Percentiles rank a stretch among this genome's conserved stretches.
phyloP scores from a whole-genome alignment of 2,329 filamentous ascomycete genomes.

The Orbilia javanica region DNA sequence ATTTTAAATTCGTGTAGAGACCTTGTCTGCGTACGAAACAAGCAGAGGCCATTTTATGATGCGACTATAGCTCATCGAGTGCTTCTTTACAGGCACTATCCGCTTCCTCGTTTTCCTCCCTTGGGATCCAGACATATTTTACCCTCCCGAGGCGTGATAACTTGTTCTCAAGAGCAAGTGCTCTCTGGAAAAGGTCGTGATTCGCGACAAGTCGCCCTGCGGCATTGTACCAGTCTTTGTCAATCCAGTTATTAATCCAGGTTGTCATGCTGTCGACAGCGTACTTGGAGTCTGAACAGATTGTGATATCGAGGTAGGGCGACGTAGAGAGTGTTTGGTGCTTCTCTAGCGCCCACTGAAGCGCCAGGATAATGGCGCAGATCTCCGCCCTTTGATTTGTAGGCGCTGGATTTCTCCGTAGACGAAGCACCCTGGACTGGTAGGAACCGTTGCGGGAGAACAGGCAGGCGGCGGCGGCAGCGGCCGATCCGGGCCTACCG shows the following conservation, averaged over 20 bases:
- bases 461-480: conserved; percentile 63
- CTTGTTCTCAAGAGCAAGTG: conserved; percentile 61
- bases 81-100: conserved; percentile 63
- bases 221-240: conserved; percentile 64
- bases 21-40: no score
- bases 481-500: conserved; percentile 61
- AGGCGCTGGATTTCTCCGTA: conserved; percentile 48
- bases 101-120: conserved; percentile 63
- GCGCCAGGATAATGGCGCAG: conserved; percentile 67
- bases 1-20: no score
- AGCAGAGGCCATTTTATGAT: no score
- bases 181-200: conserved; percentile 64
- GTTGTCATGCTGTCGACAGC: conserved; percentile 64
- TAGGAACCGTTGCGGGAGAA: neutral
- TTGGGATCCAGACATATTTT: conserved; percentile 64
- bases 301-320: conserved; percentile 62
- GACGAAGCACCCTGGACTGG: neutral
- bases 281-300: conserved; percentile 65
- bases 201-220: conserved; percentile 63
- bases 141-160: conserved; percentile 63
- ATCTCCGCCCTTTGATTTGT: conserved; percentile 66
- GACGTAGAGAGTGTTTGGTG: conserved; percentile 53
- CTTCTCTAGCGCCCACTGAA: conserved; percentile 67
- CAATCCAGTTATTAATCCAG: conserved; percentile 64
- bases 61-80: conserved; percentile 61